Conservation (phyloP, 1,284 basidiomycete species). For the Ceratobasidium sp. region DNA sequence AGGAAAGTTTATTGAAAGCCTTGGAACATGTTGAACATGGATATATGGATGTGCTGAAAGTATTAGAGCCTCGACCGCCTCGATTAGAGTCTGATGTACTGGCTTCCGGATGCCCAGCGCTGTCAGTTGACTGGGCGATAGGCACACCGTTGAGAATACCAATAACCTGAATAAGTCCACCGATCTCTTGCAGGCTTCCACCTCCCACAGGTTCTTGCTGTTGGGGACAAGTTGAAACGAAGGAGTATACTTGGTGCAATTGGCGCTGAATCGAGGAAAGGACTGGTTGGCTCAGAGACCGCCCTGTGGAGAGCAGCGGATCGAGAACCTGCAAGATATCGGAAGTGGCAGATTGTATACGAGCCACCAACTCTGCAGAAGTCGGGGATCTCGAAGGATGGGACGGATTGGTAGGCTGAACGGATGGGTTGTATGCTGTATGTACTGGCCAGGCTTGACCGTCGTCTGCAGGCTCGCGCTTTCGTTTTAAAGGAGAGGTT, state of each 20-base stretch:
- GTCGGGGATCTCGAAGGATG: slow-evolving; percentile 59
- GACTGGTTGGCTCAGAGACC: slow-evolving; percentile 60
- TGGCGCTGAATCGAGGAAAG: slow-evolving; percentile 69
- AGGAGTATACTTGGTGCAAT: slow-evolving; percentile 75
- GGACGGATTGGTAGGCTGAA: neutral
- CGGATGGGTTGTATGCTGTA: slow-evolving; percentile 28
- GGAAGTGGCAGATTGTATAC: slow-evolving; percentile 51
- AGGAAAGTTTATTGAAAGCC: slow-evolving; percentile 68
- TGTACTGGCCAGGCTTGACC: slow-evolving; percentile 25
- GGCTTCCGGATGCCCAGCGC: neutral
- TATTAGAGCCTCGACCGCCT: slow-evolving; percentile 42
- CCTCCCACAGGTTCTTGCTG: slow-evolving; percentile 52
- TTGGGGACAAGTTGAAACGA: slow-evolving; percentile 64
- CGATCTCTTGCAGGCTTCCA: slow-evolving; percentile 69
- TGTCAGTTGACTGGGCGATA: slow-evolving; percentile 34
- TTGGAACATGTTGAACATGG: slow-evolving; percentile 71
- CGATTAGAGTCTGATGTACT: slow-evolving; percentile 2
- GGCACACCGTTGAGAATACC: slow-evolving; percentile 73
- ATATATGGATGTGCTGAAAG: slow-evolving; percentile 74
- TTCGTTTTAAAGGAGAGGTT: slow-evolving; percentile 21
- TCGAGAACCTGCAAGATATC: slow-evolving; percentile 20
- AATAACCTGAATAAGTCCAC: slow-evolving; percentile 75
- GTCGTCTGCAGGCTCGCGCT: slow-evolving; percentile 12
- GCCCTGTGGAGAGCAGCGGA: slow-evolving; percentile 56
- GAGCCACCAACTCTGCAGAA: slow-evolving; percentile 58